Percentiles rank a stretch among this genome's conserved stretches.
Conservation (phyloP, 768 basidiomycete genomes). For the Suillus fuscotomentosus region DNA sequence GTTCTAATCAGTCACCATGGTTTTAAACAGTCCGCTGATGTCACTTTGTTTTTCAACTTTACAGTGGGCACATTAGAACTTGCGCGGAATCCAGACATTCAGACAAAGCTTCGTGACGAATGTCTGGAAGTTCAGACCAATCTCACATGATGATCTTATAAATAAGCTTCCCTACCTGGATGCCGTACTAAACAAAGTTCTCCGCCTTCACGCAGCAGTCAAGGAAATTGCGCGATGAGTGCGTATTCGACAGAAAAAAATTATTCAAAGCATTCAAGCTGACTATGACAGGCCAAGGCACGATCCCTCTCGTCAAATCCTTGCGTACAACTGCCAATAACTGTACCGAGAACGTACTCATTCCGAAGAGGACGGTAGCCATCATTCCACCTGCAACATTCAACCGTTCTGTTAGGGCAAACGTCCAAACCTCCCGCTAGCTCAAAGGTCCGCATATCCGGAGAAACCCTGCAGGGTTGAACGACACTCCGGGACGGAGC, state of each 20-base stretch:
- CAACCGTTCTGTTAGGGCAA: conserved; percentile 42
- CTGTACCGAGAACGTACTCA: conserved; percentile 25
- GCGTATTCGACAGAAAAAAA: conserved; percentile 2
- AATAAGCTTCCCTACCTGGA: conserved; percentile 40
- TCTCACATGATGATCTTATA: conserved; percentile 34
- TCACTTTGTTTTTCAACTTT: background rate
- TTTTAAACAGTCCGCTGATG: background rate
- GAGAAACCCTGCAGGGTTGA: conserved; percentile 35
- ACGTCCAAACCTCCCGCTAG: conserved; percentile 46
- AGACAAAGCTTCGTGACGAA: conserved; percentile 27
- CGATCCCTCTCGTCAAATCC: conserved; percentile 36
- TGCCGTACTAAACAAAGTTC: conserved; percentile 37
- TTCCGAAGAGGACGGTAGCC: conserved; percentile 40
- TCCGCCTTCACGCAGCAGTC: conserved; percentile 38
- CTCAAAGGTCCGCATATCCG: conserved; percentile 9
- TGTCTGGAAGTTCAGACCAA: conserved; percentile 22
- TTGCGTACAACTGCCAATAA: conserved; percentile 27
- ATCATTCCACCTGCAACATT: conserved; percentile 38
- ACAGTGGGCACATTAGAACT: conserved; percentile 36
- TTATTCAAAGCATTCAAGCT: background rate
- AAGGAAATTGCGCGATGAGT: conserved; percentile 33
- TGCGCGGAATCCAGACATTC: conserved; percentile 23
- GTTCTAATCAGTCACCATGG: conserved; percentile 6
- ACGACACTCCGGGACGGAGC: conserved; percentile 43
- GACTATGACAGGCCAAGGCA: conserved; percentile 34